Base-by-base conservation (phyloP, 2,329 filamentous ascomycete genomes). In the Didymella exigua region DNA sequence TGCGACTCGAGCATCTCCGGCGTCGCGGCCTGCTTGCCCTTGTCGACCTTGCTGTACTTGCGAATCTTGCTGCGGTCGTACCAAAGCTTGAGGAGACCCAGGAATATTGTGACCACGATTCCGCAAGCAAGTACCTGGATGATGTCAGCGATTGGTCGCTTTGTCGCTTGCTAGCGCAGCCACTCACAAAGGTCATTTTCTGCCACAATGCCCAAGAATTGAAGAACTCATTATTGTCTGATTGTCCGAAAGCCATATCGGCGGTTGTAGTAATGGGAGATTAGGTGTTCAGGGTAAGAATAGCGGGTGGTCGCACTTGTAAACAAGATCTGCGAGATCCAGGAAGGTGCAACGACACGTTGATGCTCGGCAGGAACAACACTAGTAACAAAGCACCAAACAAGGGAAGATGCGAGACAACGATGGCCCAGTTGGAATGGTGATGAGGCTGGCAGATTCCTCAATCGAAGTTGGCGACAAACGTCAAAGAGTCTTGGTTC, bases 131-230 rank as follows among this genome's bases (percentile, higher is more conserved):
- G 82, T 26, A 91, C 83, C 91, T 96, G 61, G 14, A 58, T 55
- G 29, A 54, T 37, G 68, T 74, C 67, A 74, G 69, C 43, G 37
- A 26, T 33, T 33, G 42, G 26, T 24, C 16, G 10, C 21, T 50
- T 8, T 47, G 31, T 42, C 21, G 29, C 11, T 23, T 40, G 21
- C 16, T 34, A 21, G 44, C 23, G 45, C 13, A 21, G 41, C 26
- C 18, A 82, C 89, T 81, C 79, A 96, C 92, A 78, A 96, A 91
- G 48, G 87, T 90, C 86, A 96, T 87, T 79, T 96, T 87, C 81
- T 95, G 86, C 92, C 92, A 96, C 67, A 95, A 78, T 64, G 84
- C 79, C 92, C 91, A 96, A 44, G 61, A 72, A 18, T 56, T 68
- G 63, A 81, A 82, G 71, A 81, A 81, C 31, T 56, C 57, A 19